Base-by-base conservation (phyloP, 2,329 filamentous ascomycete species). In the Verticillium zaregamsianum region DNA sequence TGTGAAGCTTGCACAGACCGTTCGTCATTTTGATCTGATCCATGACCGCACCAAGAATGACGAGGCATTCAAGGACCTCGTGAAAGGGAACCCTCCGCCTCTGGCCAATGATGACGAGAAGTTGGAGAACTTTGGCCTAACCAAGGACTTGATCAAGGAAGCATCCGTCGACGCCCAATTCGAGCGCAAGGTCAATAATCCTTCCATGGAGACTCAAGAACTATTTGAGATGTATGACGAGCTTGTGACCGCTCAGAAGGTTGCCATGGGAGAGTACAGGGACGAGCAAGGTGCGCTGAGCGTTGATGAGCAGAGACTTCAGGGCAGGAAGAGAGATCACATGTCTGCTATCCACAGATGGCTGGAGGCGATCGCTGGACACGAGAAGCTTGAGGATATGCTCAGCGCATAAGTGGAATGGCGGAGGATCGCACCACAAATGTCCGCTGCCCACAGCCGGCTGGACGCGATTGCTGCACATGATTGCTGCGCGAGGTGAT, bases 301-400 rank as follows among this genome's bases (percentile, higher is more conserved):
- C 2, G 79, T 80, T 14, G 83, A 86, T 62, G 77, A 83, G 25
- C 74, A 79, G 55, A 80, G 82, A 56, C 84, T 86, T 3, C 75
- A 76, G 25, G 81, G 81, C 32, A 78, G 87, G 2, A 82, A 84
- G 68, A 82, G 86, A 68, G 90, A 96, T 69, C 91, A 90, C 69
- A 87, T 85, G 0, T 85, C 86, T 1, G 85, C 87, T 0, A 80
- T 94, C 25, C 86, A 90, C 67, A 79, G 75, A 40, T 94, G 91
- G 87, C 74, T 93, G 55, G 82, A 83, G 65, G 85, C 84, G 64
- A 80, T 96, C 62, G 89, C 89, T 1, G 85, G 87, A 63, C 88
- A 89, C 68, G 86, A 85, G 1, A 75, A 85, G 2, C 72, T 95
- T 61, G 76, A 79, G 66, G 74, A 80, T 57, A 40, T 60, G 52